These are phyloP conservation scores for Penicillium nucicola DNA, from an alignment of 495 filamentous ascomycete species.

Conservation along the genomic window DNA sequence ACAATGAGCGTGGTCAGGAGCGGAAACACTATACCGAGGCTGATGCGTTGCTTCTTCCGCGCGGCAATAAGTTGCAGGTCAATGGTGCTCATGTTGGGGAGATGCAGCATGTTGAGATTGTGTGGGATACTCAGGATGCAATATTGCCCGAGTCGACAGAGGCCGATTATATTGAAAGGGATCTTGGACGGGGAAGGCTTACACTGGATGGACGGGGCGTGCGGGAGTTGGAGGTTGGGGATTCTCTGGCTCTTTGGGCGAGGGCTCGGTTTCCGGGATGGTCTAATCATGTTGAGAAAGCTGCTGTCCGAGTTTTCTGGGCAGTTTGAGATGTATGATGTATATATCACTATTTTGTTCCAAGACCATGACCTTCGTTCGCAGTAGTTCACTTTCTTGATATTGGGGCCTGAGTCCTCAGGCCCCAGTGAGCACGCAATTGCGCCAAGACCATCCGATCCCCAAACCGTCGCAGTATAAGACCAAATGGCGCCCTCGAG, in stretches of 20 bases:
- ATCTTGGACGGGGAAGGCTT: constrained; percentile 48
- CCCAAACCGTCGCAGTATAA: constrained; percentile 28
- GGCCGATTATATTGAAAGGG: constrained; percentile 34
- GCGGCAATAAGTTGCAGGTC: constrained; percentile 46
- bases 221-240: constrained; percentile 55
- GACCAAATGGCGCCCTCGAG: constrained; percentile 14
- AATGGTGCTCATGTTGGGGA: constrained; percentile 41
- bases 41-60: constrained; percentile 40
- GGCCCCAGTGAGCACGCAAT: constrained; percentile 36
- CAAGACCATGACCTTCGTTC: too few relatives aligned
- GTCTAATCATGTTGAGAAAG: constrained; percentile 54
- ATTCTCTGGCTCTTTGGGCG: constrained; percentile 64
- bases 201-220: constrained; percentile 57
- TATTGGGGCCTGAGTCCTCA: constrained; percentile 3
- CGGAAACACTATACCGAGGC: constrained; percentile 20
- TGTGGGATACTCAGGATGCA: constrained; percentile 56
- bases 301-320: constrained; percentile 63
- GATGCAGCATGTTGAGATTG: constrained; percentile 42
- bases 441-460: constrained; percentile 34
- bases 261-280: constrained; percentile 61
- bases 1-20: constrained; percentile 15
- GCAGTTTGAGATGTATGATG: constrained; percentile 40
- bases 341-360: too few relatives aligned
- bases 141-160: constrained; percentile 44
- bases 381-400: too few relatives aligned